phyloP scores from a whole-genome alignment of 306 rosid species.

The Fragaria nilgerrensis region DNA sequence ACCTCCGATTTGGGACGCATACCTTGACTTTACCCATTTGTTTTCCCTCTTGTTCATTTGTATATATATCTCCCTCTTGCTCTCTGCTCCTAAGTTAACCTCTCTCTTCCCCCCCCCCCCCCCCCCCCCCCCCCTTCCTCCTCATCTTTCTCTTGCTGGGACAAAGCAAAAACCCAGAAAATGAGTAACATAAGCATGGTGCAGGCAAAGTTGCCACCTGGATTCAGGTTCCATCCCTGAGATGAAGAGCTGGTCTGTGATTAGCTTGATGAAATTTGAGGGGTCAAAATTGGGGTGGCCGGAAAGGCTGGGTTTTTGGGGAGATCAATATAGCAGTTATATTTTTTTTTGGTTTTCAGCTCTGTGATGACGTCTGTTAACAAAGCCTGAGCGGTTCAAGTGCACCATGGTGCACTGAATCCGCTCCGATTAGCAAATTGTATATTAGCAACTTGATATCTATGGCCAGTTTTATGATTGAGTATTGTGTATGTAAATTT shows the following conservation, averaged over 20 bases:
- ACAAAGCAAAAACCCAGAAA: constrained; percentile 7
- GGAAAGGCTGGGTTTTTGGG: too few species aligned
- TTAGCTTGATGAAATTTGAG: constrained; percentile 50
- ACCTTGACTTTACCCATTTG: constrained; percentile 36
- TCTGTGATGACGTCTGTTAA: too few species aligned
- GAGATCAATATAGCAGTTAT: too few species aligned
- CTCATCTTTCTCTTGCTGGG: background rate
- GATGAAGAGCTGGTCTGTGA: constrained; percentile 92
- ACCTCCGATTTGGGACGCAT: too few species aligned
- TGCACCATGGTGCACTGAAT: too few species aligned
- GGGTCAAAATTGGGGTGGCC: too few species aligned
- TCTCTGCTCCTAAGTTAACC: background rate
- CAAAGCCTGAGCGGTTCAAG: too few species aligned
- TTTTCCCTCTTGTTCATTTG: constrained; percentile 14
- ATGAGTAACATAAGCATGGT: constrained; percentile 81
- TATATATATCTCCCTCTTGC: too few species aligned
- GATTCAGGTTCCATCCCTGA: constrained; percentile 90
- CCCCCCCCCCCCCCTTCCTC: background rate
- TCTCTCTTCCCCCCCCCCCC: background rate
- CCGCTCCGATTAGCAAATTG: background rate
- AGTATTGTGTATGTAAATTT: background rate
- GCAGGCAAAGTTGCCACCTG: constrained; percentile 80
- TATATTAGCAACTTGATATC: background rate
- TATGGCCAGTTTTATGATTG: background rate
- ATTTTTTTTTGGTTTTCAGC: too few species aligned